Conservation (phyloP, 1,139 yeast species). For the Taphrina deformans region DNA sequence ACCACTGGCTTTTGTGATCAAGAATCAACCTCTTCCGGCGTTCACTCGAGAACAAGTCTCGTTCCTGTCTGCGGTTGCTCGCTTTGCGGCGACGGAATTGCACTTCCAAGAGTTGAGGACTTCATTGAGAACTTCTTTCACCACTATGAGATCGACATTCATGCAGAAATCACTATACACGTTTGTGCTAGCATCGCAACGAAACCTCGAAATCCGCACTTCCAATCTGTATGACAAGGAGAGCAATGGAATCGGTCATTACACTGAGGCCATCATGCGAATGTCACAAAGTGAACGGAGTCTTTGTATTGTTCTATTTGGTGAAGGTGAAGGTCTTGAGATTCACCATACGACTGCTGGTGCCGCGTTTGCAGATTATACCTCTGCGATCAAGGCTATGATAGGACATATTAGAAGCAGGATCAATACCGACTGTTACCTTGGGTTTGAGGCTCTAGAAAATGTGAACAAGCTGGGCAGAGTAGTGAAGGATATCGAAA, state of each 20-base stretch:
- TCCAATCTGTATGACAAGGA: conserved; percentile 32
- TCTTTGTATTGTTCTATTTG: conserved; percentile 24
- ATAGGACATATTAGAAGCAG: conserved; percentile 23
- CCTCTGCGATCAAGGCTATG: conserved; percentile 25
- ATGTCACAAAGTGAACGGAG: conserved; percentile 31
- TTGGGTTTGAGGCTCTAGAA: conserved; percentile 33
- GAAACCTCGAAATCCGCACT: conserved; percentile 27
- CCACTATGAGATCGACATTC: conserved; percentile 19
- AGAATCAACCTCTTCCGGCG: conserved; percentile 27
- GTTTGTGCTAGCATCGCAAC: conserved; percentile 30
- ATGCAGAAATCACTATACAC: conserved; percentile 29
- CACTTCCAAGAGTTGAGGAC: neutral
- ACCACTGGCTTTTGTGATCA: conserved; percentile 33
- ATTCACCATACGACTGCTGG: conserved; percentile 5
- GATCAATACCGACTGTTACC: conserved; percentile 27
- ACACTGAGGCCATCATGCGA: conserved; percentile 32
- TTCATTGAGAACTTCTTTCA: neutral
- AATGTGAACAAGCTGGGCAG: conserved; percentile 10
- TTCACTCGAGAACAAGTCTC: conserved; percentile 12
- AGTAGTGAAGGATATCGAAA: conserved; percentile 17
- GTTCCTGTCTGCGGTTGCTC: conserved; percentile 3
- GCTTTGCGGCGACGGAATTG: neutral
- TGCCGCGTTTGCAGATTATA: conserved; percentile 30
- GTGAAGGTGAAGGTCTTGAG: conserved; percentile 16
- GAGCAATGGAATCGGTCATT: conserved; percentile 34